Percentiles rank a stretch among this genome's conserved stretches.
phyloP scores from a whole-genome alignment of 441 rosid genomes.

The Iberis amara region DNA sequence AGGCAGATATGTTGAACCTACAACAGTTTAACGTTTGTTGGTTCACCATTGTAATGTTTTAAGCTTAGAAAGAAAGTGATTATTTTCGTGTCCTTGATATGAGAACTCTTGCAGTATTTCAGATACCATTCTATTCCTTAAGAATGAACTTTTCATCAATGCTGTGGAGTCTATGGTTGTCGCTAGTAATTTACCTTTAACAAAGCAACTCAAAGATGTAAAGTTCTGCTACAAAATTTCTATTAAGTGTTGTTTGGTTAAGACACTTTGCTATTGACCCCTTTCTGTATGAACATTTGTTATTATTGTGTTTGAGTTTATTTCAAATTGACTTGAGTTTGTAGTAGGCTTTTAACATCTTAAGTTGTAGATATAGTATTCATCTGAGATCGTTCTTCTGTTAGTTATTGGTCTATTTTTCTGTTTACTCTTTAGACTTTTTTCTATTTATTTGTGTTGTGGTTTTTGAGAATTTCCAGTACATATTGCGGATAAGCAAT shows the following conservation, averaged over 20 bases:
- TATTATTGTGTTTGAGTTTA: no score
- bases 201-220: not conserved
- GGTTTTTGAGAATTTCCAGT: not conserved
- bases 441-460: not conserved
- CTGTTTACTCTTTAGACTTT: not conserved
- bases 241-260: no score
- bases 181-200: not conserved
- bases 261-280: no score
- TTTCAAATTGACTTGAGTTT: no score
- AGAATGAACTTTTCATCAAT: not conserved
- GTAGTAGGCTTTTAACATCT: no score
- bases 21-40: not conserved
- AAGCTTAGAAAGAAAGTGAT: not conserved
- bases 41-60: not conserved
- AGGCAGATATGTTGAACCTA: no score
- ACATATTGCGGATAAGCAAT: conserved; percentile 7
- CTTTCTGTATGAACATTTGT: no score
- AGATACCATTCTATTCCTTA: not conserved
- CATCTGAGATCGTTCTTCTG: no score
- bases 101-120: not conserved
- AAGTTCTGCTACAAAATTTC: not conserved
- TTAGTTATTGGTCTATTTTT: no score
- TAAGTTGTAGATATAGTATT: no score
- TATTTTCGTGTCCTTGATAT: not conserved
- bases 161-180: not conserved